Base-by-base conservation (phyloP, 208 protist species). In the Novymonas esmeraldas region DNA sequence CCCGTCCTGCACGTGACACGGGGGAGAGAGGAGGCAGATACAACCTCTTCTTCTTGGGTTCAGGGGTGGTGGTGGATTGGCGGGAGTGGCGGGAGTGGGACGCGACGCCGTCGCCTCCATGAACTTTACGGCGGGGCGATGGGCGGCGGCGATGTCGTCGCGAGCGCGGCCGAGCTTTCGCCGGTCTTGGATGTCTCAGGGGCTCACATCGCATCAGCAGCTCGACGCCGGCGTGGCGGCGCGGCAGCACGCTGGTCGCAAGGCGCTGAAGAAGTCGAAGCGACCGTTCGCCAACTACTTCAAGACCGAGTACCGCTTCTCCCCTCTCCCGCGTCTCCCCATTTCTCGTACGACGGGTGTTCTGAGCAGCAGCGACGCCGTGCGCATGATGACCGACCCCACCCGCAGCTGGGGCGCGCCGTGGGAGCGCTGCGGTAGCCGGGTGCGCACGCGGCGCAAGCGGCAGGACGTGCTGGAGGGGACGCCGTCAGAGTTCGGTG, bases 241-340 rank as follows among this genome's bases (percentile, higher is more conserved):
- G 9, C 85, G 90, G 16, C 87, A 94, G 49, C 82, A 88, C 50
- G 83, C 69, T 4, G 74, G 78, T 33, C 82, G 84, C 13, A 94
- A 94, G 55, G 79, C 66, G 7, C 71, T 96, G 6, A 88, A 86
- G 34, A 90, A 89, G 55, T 80, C 87, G 16, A 81, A 80, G 28
- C 78, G 78, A 0, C 90, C 90, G 0, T 96, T 96, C 42, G 69
- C 61, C 31, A 88, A 87, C 51, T 94, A 94, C 76, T 96, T 96
- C 58, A 78, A 79, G 31, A 74, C 74, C 16, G 67, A 78, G 49
- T 96, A 87, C 70, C 79, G 75, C 31, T 66, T 67, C 58, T 90
- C 90, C 6, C 73, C 78, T n/a, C 64, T 56, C 0, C 70, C 68
- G 51, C 56, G 70, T 7, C 34, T 55, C 13, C 55, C 61, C 3